phyloP scores from a whole-genome alignment of 2,329 filamentous ascomycete species.

The Penicillium sp. region DNA sequence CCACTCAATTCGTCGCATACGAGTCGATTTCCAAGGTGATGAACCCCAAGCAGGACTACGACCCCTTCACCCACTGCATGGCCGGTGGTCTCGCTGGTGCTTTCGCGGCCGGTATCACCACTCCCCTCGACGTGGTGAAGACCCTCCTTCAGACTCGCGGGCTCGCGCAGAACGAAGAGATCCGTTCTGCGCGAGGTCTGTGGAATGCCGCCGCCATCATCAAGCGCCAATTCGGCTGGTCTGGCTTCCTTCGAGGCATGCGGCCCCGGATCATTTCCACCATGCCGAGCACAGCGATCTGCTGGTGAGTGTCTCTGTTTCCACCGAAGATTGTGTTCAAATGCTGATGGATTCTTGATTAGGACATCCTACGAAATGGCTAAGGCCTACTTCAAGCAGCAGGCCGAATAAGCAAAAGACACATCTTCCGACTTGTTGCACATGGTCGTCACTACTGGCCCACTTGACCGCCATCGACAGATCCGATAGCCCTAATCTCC shows the following conservation, averaged over 20 bases:
- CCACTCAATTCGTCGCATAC: constrained; percentile 95
- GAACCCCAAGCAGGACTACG: constrained; percentile 77
- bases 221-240: constrained; percentile 75
- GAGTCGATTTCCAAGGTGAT: constrained; percentile 92
- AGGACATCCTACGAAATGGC: constrained; percentile 67
- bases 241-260: constrained; percentile 90
- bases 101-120: constrained; percentile 88
- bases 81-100: constrained; percentile 91
- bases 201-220: constrained; percentile 75
- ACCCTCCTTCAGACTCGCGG: constrained; percentile 93
- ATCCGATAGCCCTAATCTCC: constrained; percentile 8
- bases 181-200: constrained; percentile 81
- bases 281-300: constrained; percentile 99
- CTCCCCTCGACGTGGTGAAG: constrained; percentile 97
- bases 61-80: constrained; percentile 88
- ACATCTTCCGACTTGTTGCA: not conserved
- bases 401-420: constrained; percentile 24
- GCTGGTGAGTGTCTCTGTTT: constrained; percentile 66
- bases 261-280: constrained; percentile 89
- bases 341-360: constrained; percentile 6
- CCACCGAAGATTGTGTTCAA: not conserved
- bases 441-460: constrained; percentile 1
- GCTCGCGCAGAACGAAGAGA: constrained; percentile 72
- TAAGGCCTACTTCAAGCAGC: constrained; percentile 63
- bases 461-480: constrained; percentile 7